phyloP scores from a whole-genome alignment of 2,329 filamentous ascomycete species.

The Tolypocladium album region DNA sequence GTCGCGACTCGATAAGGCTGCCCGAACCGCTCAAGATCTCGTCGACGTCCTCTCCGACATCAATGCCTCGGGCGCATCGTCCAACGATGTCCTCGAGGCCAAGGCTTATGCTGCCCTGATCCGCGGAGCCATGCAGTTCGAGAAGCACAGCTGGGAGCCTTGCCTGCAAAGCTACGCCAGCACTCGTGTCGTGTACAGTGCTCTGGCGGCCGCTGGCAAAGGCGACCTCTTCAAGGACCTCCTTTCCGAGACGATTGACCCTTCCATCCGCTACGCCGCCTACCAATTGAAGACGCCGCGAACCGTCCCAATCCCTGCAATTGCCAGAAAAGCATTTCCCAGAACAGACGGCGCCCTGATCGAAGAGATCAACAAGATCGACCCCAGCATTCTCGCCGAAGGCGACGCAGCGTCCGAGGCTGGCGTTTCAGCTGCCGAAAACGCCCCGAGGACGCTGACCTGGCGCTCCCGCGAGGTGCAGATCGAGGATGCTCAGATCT shows the following conservation, averaged over 20 bases:
- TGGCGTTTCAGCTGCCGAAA: slow-evolving; percentile 36
- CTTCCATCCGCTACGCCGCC: slow-evolving; percentile 86
- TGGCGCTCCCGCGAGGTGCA: slow-evolving; percentile 82
- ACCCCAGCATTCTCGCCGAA: slow-evolving; percentile 56
- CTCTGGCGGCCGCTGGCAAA: slow-evolving; percentile 47
- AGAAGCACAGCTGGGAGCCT: slow-evolving; percentile 75
- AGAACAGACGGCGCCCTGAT: slow-evolving; percentile 51
- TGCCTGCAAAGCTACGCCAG: slow-evolving; percentile 69
- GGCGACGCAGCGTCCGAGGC: slow-evolving; percentile 33
- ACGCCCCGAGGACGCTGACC: slow-evolving; percentile 62
- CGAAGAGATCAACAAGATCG: slow-evolving; percentile 57
- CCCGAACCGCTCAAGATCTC: slow-evolving; percentile 57
- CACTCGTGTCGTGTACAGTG: slow-evolving; percentile 72
- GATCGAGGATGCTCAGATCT: slow-evolving; percentile 88
- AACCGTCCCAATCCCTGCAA: slow-evolving; percentile 67
- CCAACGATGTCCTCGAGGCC: slow-evolving; percentile 71
- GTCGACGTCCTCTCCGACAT: slow-evolving; percentile 55
- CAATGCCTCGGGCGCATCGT: slow-evolving; percentile 50
- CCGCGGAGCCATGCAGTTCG: slow-evolving; percentile 67
- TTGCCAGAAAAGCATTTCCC: slow-evolving; percentile 72
- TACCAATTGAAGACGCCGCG: slow-evolving; percentile 85
- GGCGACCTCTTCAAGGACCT: slow-evolving; percentile 80
- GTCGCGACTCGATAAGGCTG: slow-evolving; percentile 74
- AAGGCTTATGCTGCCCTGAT: slow-evolving; percentile 73
- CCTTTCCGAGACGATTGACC: slow-evolving; percentile 76